phyloP scores from a whole-genome alignment of 345 rosid species.

The Atalantia buxifolia region DNA sequence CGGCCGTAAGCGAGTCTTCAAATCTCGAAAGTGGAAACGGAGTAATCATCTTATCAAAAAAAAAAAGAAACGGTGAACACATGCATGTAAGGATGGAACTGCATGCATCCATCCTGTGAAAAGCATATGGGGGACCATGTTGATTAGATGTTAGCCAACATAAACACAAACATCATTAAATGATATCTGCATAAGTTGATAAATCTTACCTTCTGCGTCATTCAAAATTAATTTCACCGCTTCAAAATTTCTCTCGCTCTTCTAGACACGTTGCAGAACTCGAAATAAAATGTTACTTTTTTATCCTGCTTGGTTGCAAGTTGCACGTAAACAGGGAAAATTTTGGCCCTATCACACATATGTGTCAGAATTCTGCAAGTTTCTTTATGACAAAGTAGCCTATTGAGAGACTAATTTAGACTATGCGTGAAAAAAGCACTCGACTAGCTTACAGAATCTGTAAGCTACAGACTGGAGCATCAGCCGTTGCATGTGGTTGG shows the following conservation, averaged over 20 bases:
- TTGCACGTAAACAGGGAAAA: too few relatives aligned
- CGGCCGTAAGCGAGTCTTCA: neutral
- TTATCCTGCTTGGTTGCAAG: too few relatives aligned
- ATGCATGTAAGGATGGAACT: neutral
- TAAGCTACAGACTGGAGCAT: too few relatives aligned
- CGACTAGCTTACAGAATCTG: too few relatives aligned
- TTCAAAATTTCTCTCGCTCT: neutral
- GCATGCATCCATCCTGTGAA: neutral
- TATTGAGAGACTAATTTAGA: too few relatives aligned
- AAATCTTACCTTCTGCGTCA: neutral
- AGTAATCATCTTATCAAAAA: neutral
- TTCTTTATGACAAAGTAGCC: too few relatives aligned
- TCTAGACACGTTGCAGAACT: too few relatives aligned
- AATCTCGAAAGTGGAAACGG: neutral
- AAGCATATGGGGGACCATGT: neutral
- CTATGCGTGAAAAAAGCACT: too few relatives aligned
- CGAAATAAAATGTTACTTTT: too few relatives aligned
- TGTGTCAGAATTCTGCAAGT: too few relatives aligned
- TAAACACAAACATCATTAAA: neutral
- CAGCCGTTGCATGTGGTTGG: too few relatives aligned
- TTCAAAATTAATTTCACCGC: neutral
- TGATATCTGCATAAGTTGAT: neutral
- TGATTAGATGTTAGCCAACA: neutral
- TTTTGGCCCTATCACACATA: too few relatives aligned
- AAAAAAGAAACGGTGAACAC: neutral